Evolutionary conservation across 2,329 filamentous ascomycete genomes (phyloP), one percentile per base, ranked within the genome.

Genomic region (Diaporthe ilicicola): DNA sequence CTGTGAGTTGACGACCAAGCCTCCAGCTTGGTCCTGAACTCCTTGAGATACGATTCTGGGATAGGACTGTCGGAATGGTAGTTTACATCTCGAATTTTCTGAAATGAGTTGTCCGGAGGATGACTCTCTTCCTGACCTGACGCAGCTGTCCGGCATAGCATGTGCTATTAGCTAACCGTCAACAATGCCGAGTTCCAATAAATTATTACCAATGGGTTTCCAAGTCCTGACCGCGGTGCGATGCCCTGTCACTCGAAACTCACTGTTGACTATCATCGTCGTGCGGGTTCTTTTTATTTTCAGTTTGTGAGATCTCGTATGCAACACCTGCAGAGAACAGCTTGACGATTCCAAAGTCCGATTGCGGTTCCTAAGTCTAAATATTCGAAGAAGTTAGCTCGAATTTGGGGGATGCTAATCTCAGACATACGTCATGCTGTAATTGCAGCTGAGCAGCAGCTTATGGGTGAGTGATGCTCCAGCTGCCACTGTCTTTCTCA

Each of bases 351-450:
- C 59, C 2, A 50, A 24, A 37, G 9, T 4, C 13, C 37, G 12
- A 37, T 37, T 37, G 22, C 3, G 44, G 29, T 64, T 10, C 13
- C 44, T 64, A 29, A 61, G 13, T 34, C 32, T 4, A 34, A 59
- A 29, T 22, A 27, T 44, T 4, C 37, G 44, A 61, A 34, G 24
- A 24, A 29, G 50, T 64, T 64, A 64, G 59, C 59, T 37, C 29
- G 27, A 62, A 62, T 62, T 62, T 17, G 19, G 27, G 27, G 32
- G 59, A 64, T 50, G 44, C 42, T 64, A 50, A 34, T 37, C 48
- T 56, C 44, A 46, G 37, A 67, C 65, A 54, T 72, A 72, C 70
- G 70, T 72, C 70, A 79, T 79, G 78, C 76, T 68, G 50, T 29
- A 50, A 44, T 78, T 74, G 74, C 51, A 59, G 27, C 22, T 42